Evolutionary conservation across 805 yeast species (phyloP), one percentile per base, ranked within the genome.

Genomic region (Middelhovenomyces tepae): DNA sequence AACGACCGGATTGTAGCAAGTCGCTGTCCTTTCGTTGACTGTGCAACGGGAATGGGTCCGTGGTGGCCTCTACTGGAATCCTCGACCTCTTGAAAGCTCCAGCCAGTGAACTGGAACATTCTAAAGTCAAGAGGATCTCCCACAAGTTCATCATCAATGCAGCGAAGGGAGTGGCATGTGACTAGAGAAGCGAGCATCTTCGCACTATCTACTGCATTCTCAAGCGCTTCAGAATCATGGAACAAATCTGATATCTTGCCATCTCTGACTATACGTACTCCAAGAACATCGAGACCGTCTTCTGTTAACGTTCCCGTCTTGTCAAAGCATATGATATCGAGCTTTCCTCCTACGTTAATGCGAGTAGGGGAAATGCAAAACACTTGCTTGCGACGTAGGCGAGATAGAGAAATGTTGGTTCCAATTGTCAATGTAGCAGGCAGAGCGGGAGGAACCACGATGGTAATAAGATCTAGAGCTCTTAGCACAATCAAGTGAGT

Each of bases 381-480:
- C 1, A 93, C 77, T 25, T 71, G 63, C 39, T 71, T 70, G 39
- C 67, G 59, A 41, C 84, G 75, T 41, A 91, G 63, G 40, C 97
- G 67, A 19, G 75, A 65, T 16, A 91, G 59, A 0, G 98, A 94
- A 62, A 91, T 87, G 44, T 89, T 84, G 0, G 96, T 87, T 13
- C 98, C 99, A 39, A 91, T 89, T 0, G 98, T 86, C 40, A 91
- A 62, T 0, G 99, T 91, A 0, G 98, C 98, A 0, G 99, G 99
- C 28, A 91, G 66, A 0, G 98, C 98, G 1, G 99, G 99, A 1
- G 99, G 99, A 1, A 91, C 95, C 5, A 91, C 98, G 53, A 91
- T 86, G 0, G 99, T 91, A 35, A 91, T 79, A 33, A 91, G 73
- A 59, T 91, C 99, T 35, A 91, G 63, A 0, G 97, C 97, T 46